These are phyloP conservation scores for Roridomyces roridus DNA, from an alignment of 768 basidiomycete species.

Conservation along the genomic window DNA sequence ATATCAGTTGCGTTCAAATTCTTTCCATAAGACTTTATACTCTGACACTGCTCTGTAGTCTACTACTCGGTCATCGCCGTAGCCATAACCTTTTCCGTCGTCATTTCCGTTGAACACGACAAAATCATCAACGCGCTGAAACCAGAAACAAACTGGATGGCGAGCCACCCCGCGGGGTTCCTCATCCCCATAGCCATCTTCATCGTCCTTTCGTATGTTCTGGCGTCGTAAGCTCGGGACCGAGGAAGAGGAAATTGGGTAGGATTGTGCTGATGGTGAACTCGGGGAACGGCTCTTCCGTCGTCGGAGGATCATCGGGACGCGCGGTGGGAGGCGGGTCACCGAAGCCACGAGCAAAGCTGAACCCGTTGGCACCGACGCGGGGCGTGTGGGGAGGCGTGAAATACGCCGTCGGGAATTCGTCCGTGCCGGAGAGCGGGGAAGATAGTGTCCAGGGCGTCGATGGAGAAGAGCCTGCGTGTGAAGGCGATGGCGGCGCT, in stretches of 20 bases:
- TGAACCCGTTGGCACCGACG: constrained; percentile 67
- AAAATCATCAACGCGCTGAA: constrained; percentile 75
- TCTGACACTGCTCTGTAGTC: background rate
- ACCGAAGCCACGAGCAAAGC: no score
- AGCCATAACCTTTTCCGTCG: background rate
- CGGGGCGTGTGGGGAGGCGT: constrained; percentile 64
- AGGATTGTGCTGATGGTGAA: constrained; percentile 93
- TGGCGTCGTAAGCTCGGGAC: constrained; percentile 79
- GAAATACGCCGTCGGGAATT: constrained; percentile 56
- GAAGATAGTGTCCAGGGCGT: constrained; percentile 51
- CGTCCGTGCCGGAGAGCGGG: constrained; percentile 36
- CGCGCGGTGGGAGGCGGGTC: constrained; percentile 23
- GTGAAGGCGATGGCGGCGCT: background rate
- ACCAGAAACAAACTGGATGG: constrained; percentile 69
- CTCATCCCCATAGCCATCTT: no score
- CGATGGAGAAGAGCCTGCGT: constrained; percentile 58
- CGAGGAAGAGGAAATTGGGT: constrained; percentile 89
- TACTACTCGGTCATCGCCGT: background rate
- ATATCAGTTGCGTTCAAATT: background rate
- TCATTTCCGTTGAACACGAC: constrained; percentile 43
- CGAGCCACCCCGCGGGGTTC: constrained; percentile 50
- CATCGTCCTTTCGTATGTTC: no score
- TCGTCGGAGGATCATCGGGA: constrained; percentile 61
- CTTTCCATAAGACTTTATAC: background rate
- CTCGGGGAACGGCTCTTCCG: constrained; percentile 62